Conservation (phyloP, 1,284 basidiomycete species). For the Boletellus sp. region DNA sequence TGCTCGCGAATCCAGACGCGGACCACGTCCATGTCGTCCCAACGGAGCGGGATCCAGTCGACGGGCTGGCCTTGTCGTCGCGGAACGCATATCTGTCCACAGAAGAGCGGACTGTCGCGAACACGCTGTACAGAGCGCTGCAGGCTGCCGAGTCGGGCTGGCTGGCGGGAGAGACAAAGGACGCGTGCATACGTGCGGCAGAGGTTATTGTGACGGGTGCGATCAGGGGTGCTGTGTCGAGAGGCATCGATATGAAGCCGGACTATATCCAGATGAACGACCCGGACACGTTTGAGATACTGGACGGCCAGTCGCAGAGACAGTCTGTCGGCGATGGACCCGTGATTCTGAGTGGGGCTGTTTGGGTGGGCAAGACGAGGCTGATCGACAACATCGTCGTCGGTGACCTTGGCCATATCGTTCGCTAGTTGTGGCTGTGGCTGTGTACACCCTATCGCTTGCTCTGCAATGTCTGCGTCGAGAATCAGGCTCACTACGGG, state of each 20-base stretch:
- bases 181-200: slow-evolving; percentile 49
- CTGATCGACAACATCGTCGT: slow-evolving; percentile 84
- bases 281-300: slow-evolving; percentile 66
- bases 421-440: slow-evolving; percentile 8
- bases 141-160: slow-evolving; percentile 53
- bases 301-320: slow-evolving; percentile 37
- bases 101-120: slow-evolving; percentile 65
- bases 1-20: slow-evolving; percentile 72
- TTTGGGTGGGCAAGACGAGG: slow-evolving; percentile 85
- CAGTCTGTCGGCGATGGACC: slow-evolving; percentile 31
- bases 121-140: slow-evolving; percentile 72
- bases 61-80: slow-evolving; percentile 82
- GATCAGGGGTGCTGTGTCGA: slow-evolving; percentile 30
- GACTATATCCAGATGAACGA: slow-evolving; percentile 94
- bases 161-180: slow-evolving; percentile 49
- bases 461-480: slow-evolving; percentile 16
- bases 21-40: slow-evolving; percentile 78
- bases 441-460: slow-evolving; percentile 7
- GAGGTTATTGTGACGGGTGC: slow-evolving; percentile 38
- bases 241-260: slow-evolving; percentile 57
- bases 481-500: slow-evolving; percentile 29
- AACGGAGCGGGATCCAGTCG: slow-evolving; percentile 66
- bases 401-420: slow-evolving; percentile 7
- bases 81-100: slow-evolving; percentile 83
- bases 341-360: slow-evolving; percentile 83